Percentiles rank a stretch among this genome's conserved stretches.
Conservation (phyloP, 768 basidiomycete genomes). For the Cyathus striatus region DNA sequence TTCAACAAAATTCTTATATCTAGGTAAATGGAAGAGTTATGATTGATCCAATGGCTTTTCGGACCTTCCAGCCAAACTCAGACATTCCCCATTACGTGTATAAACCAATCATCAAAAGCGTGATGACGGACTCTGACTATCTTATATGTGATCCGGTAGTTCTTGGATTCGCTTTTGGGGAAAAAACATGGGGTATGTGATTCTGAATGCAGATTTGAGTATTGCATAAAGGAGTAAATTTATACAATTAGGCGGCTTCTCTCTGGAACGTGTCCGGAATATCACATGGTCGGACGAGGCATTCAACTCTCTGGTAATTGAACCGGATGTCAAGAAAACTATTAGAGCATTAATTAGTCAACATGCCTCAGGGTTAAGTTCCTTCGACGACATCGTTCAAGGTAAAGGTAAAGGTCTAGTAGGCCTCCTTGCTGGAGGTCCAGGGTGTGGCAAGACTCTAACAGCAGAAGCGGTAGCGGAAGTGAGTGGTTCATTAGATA, state of each 20-base stretch:
- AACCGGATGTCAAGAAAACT: not conserved
- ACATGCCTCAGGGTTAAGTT: not conserved
- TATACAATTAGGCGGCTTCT: not conserved
- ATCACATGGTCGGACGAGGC: not conserved
- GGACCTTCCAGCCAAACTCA: conserved; percentile 13
- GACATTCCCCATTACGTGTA: not conserved
- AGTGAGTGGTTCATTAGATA: not conserved
- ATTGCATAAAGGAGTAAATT: not conserved
- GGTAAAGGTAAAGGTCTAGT: not conserved
- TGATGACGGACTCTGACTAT: not conserved
- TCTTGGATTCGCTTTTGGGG: not conserved
- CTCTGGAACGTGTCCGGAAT: not conserved
- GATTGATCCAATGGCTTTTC: conserved; percentile 18
- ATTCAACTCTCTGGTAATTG: not conserved
- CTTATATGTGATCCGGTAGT: not conserved
- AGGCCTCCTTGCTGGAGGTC: not conserved
- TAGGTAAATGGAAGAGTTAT: conserved; percentile 19
- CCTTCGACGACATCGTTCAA: not conserved
- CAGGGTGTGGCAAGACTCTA: not conserved
- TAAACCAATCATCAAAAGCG: not conserved
- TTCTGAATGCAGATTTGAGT: not conserved
- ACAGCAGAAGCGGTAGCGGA: not conserved
- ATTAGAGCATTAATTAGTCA: not conserved
- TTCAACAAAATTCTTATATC: not conserved
- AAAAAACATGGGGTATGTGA: not conserved